These are phyloP conservation scores for Gonium pectorale DNA, from an alignment of 139 green algal species.

Conservation along the genomic window DNA sequence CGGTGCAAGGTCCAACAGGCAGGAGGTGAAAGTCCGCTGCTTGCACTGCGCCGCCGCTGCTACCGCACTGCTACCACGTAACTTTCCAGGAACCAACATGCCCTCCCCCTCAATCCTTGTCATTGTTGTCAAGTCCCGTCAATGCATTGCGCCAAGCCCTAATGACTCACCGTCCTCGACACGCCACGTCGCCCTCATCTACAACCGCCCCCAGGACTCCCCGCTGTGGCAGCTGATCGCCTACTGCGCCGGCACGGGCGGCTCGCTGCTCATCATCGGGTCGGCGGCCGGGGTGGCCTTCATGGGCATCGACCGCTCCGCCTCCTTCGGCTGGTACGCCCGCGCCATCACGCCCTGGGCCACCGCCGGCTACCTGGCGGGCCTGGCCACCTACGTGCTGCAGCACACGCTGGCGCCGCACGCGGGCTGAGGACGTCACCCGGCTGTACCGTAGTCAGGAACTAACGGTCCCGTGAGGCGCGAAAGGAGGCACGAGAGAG, in stretches of 20 bases:
- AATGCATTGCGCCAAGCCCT: no score
- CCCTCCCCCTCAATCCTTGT: no score
- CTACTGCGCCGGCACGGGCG: constrained; percentile 77
- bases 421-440: no score
- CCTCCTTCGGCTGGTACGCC: constrained; percentile 80
- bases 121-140: no score
- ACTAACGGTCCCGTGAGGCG: no score
- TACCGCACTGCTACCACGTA: no score
- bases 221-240: constrained; percentile 67
- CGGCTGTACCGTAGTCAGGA: no score
- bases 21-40: no score
- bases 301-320: constrained; percentile 77
- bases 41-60: no score
- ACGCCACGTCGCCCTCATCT: not conserved
- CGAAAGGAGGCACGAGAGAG: no score
- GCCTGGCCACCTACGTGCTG: constrained; percentile 54
- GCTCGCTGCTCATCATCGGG: constrained; percentile 83
- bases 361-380: constrained; percentile 57
- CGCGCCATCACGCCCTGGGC: constrained; percentile 69
- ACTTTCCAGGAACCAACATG: no score
- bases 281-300: constrained; percentile 77
- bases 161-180: not conserved
- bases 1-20: no score
- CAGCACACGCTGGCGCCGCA: constrained; percentile 3
- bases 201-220: constrained; percentile 16